phyloP scores from a whole-genome alignment of 306 rosid species.

The Gastrolobium bilobum region DNA sequence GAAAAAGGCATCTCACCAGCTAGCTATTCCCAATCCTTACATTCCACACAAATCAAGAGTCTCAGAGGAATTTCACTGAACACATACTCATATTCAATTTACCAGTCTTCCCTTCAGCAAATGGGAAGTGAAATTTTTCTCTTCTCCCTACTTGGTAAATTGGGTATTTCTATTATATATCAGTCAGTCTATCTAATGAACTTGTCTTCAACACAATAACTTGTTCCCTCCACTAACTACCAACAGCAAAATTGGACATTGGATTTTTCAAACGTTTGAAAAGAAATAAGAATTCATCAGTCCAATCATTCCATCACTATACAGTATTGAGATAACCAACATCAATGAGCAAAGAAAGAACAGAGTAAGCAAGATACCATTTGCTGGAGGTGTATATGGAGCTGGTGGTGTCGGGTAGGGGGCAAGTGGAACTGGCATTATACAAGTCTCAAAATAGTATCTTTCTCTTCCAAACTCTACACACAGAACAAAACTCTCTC shows the following conservation, averaged over 20 bases:
- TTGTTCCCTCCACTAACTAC: neutral
- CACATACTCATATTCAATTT: neutral
- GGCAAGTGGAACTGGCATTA: slow-evolving; percentile 98
- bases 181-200: neutral
- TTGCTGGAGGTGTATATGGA: slow-evolving; percentile 69
- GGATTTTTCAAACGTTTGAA: neutral
- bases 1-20: neutral
- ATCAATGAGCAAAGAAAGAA: slow-evolving; percentile 36
- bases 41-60: slow-evolving; percentile 5
- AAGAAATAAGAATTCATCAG: neutral
- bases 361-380: slow-evolving; percentile 61
- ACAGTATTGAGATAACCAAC: neutral
- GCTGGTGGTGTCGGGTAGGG: slow-evolving; percentile 82
- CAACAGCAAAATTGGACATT: slow-evolving; percentile 24
- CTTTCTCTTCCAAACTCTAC: slow-evolving; percentile 55
- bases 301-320: neutral
- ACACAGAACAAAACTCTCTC: slow-evolving; percentile 40
- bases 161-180: neutral
- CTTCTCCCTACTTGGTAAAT: slow-evolving; percentile 13
- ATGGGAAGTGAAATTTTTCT: neutral
- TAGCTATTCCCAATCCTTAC: slow-evolving; percentile 16
- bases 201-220: slow-evolving; percentile 4
- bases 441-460: slow-evolving; percentile 39
- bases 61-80: neutral
- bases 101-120: neutral